Evolutionary conservation across 2,329 filamentous ascomycete species (phyloP).

Genomic region (Neopestalotiopsis rosae): DNA sequence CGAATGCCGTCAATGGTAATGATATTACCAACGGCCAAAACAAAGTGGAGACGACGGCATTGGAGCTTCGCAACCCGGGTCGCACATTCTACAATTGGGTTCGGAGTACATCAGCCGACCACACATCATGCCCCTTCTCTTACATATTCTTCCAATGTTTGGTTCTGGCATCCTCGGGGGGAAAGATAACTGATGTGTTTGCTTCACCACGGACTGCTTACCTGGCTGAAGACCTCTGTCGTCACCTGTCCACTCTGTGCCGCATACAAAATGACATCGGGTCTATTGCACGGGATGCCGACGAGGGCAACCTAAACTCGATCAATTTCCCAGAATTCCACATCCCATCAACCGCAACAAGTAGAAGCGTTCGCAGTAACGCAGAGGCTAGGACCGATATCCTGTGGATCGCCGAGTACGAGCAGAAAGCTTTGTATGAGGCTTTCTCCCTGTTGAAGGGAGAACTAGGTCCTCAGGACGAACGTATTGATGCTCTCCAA

Average conservation of each 20-base stretch:
- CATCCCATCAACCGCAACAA: background rate
- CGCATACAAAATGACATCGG: conserved; percentile 7
- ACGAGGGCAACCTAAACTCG: background rate
- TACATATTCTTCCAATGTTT: too few species aligned
- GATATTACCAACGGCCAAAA: too few species aligned
- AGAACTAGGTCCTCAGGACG: background rate
- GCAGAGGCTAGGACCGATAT: background rate
- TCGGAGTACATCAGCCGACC: too few species aligned
- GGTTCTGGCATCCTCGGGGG: too few species aligned
- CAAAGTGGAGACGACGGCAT: too few species aligned
- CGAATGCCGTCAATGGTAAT: too few species aligned
- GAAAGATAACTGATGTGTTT: too few species aligned
- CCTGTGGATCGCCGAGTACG: background rate
- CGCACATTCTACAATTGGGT: too few species aligned
- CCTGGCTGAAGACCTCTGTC: background rate
- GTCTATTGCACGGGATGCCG: background rate
- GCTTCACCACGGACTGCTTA: too few species aligned
- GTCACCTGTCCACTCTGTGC: conserved; percentile 17
- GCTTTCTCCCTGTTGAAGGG: background rate
- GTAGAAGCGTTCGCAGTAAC: background rate
- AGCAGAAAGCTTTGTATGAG: background rate
- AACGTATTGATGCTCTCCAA: background rate
- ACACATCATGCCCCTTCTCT: too few species aligned
- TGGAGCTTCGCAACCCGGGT: too few species aligned
- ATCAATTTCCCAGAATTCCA: background rate